Evolutionary conservation across 2,329 filamentous ascomycete genomes (phyloP), one percentile per base, ranked within the genome.

Genomic region (Sporothrix brunneoviolacea): DNA sequence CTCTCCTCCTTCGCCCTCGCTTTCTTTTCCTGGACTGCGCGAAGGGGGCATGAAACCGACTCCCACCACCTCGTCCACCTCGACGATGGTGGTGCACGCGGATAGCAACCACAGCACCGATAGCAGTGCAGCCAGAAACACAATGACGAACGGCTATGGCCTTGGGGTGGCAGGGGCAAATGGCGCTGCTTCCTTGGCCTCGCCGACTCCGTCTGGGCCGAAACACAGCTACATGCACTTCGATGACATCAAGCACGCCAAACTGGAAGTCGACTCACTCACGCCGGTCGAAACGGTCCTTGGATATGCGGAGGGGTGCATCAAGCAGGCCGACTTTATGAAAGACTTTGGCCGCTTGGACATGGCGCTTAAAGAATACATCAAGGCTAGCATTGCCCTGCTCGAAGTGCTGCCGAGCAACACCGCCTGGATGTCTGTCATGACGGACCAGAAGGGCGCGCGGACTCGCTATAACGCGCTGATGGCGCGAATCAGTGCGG

Each of bases 291-390:
- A 73, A 51, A 76, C 69, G 56, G 62, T 83, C 33, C 65, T 84
- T 13, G 72, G 75, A 39, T 62, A 67, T 37, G 79, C 74, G 47
- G 75, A 84, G 59, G 61, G 64, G 19, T 71, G 73, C 41, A 70
- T 83, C 53, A 73, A 74, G 54, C 75, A 79, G 59, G 84, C 87
- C 33, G 77, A 82, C 55, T 78, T 76, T 47, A 72, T 75, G 51
- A 73, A 82, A 52, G 77, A 79, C 54, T 84, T 86, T 67, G 71
- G 79, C 22, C 74, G 82, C 32, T 80, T 83, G 4, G 89, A 93
- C 62, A 67, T 82, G 33, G 91, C 91, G 3, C 84, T 95, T 50
- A 80, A 86, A 57, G 87, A 95, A 54, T 97, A 91, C 62, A 77
- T 97, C 52, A 80, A 84, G 55, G 88, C 91, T 10, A 90, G 79